Conservation (phyloP, 2,329 filamentous ascomycete genomes). For the Botryosphaeria dothidea region DNA sequence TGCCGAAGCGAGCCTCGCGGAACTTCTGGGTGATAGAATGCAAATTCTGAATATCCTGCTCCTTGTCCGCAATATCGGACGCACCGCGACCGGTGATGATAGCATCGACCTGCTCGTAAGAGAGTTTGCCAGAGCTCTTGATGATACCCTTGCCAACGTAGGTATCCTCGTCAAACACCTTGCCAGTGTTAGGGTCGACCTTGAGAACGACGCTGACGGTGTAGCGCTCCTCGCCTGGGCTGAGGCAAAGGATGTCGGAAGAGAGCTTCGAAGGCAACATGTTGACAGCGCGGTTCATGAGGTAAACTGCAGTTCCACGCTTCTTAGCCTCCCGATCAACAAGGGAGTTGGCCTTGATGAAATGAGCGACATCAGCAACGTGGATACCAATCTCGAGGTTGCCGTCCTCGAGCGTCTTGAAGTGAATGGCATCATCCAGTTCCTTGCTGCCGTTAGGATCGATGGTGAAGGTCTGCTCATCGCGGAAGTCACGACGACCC, state of each 20-base stretch:
- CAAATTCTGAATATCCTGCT: slow-evolving; percentile 78
- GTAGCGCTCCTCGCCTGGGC: slow-evolving; percentile 84
- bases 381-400: slow-evolving; percentile 94
- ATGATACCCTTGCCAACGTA: slow-evolving; percentile 95
- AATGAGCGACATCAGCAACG: slow-evolving; percentile 92
- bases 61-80: slow-evolving; percentile 63
- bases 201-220: slow-evolving; percentile 92
- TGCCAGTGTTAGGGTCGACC: slow-evolving; percentile 77
- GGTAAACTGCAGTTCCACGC: slow-evolving; percentile 91
- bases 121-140: slow-evolving; percentile 84
- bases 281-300: slow-evolving; percentile 85
- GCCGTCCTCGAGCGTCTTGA: slow-evolving; percentile 80
- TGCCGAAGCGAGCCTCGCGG: slow-evolving; percentile 81
- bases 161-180: slow-evolving; percentile 78
- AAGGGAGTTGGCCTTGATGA: slow-evolving; percentile 92
- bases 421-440: slow-evolving; percentile 88
- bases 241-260: slow-evolving; percentile 82
- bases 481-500: slow-evolving; percentile 84
- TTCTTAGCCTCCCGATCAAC: slow-evolving; percentile 98
- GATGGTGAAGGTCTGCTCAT: slow-evolving; percentile 86
- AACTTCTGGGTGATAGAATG: slow-evolving; percentile 85
- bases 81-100: slow-evolving; percentile 68
- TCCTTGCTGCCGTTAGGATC: slow-evolving; percentile 86
- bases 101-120: slow-evolving; percentile 82
- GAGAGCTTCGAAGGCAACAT: slow-evolving; percentile 87